Evolutionary conservation across 1,284 basidiomycete genomes (phyloP).

Genomic region (Ustilago tritici): DNA sequence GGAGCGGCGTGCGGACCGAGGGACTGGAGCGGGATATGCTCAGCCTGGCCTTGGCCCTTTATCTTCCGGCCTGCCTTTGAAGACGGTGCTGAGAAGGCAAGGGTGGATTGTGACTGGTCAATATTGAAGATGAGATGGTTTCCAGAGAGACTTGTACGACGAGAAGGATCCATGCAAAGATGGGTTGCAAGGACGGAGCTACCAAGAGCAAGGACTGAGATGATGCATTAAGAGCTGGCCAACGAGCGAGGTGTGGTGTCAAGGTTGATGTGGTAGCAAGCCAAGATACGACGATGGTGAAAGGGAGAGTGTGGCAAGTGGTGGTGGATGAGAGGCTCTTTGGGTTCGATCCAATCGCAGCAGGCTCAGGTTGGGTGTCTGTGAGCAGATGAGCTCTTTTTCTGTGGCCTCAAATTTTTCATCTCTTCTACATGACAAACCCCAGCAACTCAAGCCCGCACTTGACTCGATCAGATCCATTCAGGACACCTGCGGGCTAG

Average conservation of each 20-base stretch:
- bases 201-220: conserved; percentile 3
- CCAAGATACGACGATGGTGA: neutral
- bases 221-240: conserved; percentile 11
- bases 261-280: neutral
- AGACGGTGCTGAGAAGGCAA: neutral
- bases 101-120: neutral
- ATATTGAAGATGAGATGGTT: conserved; percentile 10
- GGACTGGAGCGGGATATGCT: conserved; percentile 41
- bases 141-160: conserved; percentile 4
- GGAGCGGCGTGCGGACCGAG: conserved; percentile 15
- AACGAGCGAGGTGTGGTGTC: neutral
- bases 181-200: conserved; percentile 1
- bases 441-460: too few relatives aligned
- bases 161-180: conserved; percentile 28
- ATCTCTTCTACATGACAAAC: too few relatives aligned
- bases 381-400: too few relatives aligned
- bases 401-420: too few relatives aligned
- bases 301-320: neutral
- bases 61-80: neutral
- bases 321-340: too few relatives aligned
- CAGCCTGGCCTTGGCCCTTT: conserved; percentile 22
- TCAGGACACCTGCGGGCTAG: too few relatives aligned
- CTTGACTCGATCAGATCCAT: too few relatives aligned
- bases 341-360: too few relatives aligned
- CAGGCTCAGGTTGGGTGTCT: too few relatives aligned